phyloP scores from a whole-genome alignment of 1,139 yeast genomes.

The Citeromyces hawaiiensis region DNA sequence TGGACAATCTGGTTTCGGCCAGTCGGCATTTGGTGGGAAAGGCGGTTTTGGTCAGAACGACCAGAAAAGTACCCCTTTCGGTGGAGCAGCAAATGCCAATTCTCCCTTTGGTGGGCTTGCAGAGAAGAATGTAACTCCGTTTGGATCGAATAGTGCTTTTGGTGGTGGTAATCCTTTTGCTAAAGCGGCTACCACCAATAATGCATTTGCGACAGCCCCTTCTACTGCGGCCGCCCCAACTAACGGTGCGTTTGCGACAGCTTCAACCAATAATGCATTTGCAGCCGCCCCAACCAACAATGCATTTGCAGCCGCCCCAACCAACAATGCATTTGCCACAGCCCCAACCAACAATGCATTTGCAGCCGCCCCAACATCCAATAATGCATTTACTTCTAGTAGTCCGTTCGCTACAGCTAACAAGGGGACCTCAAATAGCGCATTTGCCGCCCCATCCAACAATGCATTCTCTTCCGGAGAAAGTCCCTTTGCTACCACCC shows the following conservation, averaged over 20 bases:
- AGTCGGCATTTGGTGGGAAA: slow-evolving; percentile 3
- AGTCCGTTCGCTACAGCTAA: too few species aligned
- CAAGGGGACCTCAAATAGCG: too few species aligned
- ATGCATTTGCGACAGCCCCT: slow-evolving; percentile 2
- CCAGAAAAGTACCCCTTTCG: slow-evolving; percentile 5
- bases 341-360: not conserved
- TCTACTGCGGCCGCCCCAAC: not conserved
- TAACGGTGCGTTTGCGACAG: not conserved
- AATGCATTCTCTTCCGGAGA: too few species aligned
- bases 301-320: not conserved
- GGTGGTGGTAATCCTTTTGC: not conserved
- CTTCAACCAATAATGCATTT: not conserved
- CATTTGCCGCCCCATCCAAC: not conserved
- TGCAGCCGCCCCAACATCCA: not conserved
- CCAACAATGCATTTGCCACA: not conserved
- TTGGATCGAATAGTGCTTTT: slow-evolving; percentile 6
- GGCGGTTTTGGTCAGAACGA: slow-evolving; percentile 8
- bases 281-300: not conserved
- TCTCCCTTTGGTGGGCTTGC: slow-evolving; percentile 5
- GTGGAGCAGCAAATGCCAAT: slow-evolving; percentile 8
- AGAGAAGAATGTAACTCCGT: slow-evolving; percentile 5
- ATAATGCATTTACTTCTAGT: not conserved
- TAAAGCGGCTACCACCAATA: not conserved
- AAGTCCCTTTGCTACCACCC: too few species aligned
- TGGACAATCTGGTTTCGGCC: slow-evolving; percentile 5